phyloP scores from a whole-genome alignment of 202 grass and related monocot species.

The Sporobolus alterniflorus region DNA sequence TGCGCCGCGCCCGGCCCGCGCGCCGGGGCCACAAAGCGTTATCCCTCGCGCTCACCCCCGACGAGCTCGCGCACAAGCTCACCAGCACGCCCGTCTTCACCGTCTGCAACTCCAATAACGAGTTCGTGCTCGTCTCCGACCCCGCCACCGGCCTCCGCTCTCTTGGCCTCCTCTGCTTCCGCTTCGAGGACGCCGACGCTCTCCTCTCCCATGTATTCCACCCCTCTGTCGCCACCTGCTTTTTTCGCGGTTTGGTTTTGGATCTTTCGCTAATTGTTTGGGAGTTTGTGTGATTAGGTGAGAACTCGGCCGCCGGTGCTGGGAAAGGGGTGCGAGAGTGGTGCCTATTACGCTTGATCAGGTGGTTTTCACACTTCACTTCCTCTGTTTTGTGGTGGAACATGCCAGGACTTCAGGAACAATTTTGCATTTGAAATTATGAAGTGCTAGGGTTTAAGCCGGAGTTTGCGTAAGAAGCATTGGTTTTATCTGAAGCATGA shows the following conservation, averaged over 20 bases:
- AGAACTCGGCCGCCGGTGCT: conserved; percentile 70
- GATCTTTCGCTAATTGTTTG: conserved; percentile 24
- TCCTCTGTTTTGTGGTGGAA: conserved; percentile 15
- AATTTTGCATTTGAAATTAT: background rate
- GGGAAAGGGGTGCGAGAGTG: conserved; percentile 84
- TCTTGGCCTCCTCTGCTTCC: conserved; percentile 85
- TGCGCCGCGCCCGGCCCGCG: conserved; percentile 35
- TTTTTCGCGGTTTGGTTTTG: background rate
- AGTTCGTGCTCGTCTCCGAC: conserved; percentile 90
- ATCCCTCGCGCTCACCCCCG: conserved; percentile 65
- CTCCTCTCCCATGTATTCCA: conserved; percentile 70
- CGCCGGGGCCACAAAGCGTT: conserved; percentile 33
- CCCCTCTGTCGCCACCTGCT: background rate
- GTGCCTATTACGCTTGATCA: conserved; percentile 97
- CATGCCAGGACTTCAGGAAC: background rate
- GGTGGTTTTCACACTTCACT: conserved; percentile 51
- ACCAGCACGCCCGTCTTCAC: conserved; percentile 80
- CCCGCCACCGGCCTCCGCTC: conserved; percentile 69
- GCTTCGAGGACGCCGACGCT: conserved; percentile 76
- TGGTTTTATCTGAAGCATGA: background rate
- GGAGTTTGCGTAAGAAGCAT: background rate
- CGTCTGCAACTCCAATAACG: conserved; percentile 79
- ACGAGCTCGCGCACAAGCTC: conserved; percentile 76
- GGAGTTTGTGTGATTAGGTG: conserved; percentile 50
- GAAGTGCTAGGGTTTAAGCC: conserved; percentile 9